These are phyloP conservation scores for Lentinula aciculospora DNA, from an alignment of 768 basidiomycete genomes.

Conservation along the genomic window DNA sequence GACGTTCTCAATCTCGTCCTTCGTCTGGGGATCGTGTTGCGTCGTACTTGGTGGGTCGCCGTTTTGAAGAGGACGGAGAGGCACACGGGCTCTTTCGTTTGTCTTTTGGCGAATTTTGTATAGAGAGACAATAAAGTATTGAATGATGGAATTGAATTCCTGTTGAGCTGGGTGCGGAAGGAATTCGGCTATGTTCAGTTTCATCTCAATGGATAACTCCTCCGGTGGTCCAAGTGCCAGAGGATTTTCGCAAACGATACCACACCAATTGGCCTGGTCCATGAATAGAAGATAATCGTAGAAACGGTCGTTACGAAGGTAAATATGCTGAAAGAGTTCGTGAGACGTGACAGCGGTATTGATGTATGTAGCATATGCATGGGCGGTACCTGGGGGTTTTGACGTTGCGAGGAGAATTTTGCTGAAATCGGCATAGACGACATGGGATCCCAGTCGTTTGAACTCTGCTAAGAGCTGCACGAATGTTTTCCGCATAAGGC, in stretches of 20 bases:
- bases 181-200: constrained; percentile 91
- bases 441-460: constrained; percentile 87
- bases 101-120: constrained; percentile 67
- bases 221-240: constrained; percentile 62
- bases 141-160: constrained; percentile 68
- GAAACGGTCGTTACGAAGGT: constrained; percentile 79
- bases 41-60: constrained; percentile 58
- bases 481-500: constrained; percentile 97
- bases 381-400: constrained; percentile 92
- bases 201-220: constrained; percentile 70
- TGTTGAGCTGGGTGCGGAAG: constrained; percentile 78
- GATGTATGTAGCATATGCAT: constrained; percentile 95
- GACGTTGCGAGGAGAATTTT: constrained; percentile 87
- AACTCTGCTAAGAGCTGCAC: constrained; percentile 96
- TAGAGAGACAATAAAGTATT: constrained; percentile 81
- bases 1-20: constrained; percentile 61
- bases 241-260: constrained; percentile 81
- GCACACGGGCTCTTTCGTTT: constrained; percentile 56
- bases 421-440: constrained; percentile 92
- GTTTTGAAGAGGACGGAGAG: constrained; percentile 62
- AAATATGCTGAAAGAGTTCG: constrained; percentile 92
- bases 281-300: constrained; percentile 95
- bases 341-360: constrained; percentile 89
- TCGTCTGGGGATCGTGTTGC: constrained; percentile 61
- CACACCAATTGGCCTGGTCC: constrained; percentile 91